phyloP scores from a whole-genome alignment of 2,329 filamentous ascomycete genomes.

The Botrytis sinoallii region DNA sequence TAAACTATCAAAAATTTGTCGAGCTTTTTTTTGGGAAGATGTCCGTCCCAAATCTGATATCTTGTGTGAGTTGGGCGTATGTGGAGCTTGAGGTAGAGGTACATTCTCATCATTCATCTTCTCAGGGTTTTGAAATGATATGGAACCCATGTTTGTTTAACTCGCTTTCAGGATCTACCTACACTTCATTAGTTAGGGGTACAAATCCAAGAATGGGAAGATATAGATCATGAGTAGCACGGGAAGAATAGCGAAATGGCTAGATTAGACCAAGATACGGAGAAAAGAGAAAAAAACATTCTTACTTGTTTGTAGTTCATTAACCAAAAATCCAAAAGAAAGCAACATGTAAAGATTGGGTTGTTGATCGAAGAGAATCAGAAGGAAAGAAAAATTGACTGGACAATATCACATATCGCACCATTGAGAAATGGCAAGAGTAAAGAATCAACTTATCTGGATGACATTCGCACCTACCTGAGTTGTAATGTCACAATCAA shows the following conservation, averaged over 20 bases:
- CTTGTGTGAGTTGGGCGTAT: slow-evolving; percentile 12
- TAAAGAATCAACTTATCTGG: background rate
- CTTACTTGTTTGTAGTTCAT: background rate
- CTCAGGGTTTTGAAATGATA: slow-evolving; percentile 9
- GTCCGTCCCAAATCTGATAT: slow-evolving; percentile 7
- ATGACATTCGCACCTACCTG: background rate
- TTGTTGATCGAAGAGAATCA: background rate
- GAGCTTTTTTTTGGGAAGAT: slow-evolving; percentile 20
- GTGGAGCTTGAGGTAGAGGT: slow-evolving; percentile 4
- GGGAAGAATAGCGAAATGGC: too few species aligned
- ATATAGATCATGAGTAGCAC: background rate
- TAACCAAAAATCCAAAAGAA: slow-evolving; percentile 12
- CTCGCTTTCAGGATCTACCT: background rate
- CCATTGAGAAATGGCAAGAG: background rate
- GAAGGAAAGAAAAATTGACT: background rate
- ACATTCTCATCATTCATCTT: slow-evolving; percentile 14
- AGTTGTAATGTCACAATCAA: background rate
- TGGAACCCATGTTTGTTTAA: slow-evolving; percentile 2
- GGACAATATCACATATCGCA: background rate
- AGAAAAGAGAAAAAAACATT: background rate
- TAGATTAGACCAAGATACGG: background rate
- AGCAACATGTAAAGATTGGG: background rate
- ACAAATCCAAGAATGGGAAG: background rate
- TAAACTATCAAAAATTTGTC: slow-evolving; percentile 12
- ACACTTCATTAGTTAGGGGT: background rate